A percentile compares a stretch with the other conserved stretches of the same genome.
Evolutionary conservation across 2,329 filamentous ascomycete species (phyloP).

Genomic region (Colletotrichum brevisporum): DNA sequence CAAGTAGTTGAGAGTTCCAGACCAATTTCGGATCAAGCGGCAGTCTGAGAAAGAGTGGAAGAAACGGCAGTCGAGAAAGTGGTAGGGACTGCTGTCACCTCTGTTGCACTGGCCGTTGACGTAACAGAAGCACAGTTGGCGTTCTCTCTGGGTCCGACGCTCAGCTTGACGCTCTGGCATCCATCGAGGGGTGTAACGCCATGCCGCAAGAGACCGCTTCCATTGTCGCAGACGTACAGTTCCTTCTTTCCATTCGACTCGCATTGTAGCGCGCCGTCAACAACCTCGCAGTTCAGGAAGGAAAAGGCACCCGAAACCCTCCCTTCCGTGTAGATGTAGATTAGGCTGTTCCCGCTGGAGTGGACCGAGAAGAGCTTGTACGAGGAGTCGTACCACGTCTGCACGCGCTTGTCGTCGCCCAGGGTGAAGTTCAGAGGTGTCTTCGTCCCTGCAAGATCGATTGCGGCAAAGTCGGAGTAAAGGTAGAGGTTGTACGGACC

Average conservation of each 20-base stretch:
- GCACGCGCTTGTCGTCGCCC: background rate
- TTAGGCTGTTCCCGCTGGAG: conserved; percentile 41
- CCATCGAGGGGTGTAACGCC: conserved; percentile 13
- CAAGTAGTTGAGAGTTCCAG: too few species aligned
- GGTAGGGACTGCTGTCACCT: conserved; percentile 1
- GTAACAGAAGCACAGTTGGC: background rate
- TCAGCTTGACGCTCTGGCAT: conserved; percentile 11
- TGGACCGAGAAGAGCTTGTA: conserved; percentile 28
- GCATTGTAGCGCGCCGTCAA: conserved; percentile 21
- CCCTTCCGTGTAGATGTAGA: conserved; percentile 38
- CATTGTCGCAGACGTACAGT: conserved; percentile 37
- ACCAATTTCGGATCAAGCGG: too few species aligned
- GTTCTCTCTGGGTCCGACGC: background rate
- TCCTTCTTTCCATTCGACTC: conserved; percentile 20
- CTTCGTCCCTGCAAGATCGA: conserved; percentile 34
- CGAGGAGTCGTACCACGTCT: conserved; percentile 3
- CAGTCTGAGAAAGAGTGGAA: too few species aligned
- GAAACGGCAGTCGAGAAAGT: conserved; percentile 5
- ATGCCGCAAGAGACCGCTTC: conserved; percentile 13
- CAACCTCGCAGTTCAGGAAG: conserved; percentile 26
- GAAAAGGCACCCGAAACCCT: conserved; percentile 32
- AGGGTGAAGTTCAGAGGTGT: conserved; percentile 10
- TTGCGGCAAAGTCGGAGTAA: conserved; percentile 40
- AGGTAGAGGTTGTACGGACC: conserved; percentile 30
- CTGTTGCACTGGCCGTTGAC: background rate